Conservation (phyloP, 2,329 filamentous ascomycete species). For the Talaromyces sp. region DNA sequence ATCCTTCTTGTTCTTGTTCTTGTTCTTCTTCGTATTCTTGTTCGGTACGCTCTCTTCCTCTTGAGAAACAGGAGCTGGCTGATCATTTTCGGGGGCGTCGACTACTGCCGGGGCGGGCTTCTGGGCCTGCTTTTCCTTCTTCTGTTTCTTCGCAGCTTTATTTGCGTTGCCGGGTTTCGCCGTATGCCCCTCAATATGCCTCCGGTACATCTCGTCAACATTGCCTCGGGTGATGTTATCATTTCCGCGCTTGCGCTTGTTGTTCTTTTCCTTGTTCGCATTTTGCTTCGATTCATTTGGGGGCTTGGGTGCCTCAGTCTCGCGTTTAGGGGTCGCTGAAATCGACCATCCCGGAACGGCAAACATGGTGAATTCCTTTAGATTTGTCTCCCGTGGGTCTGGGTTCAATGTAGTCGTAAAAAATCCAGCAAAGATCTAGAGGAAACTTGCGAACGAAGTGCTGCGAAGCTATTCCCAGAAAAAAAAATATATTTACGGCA, state of each 20-base stretch:
- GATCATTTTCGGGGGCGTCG: neutral
- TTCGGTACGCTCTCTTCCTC: constrained; percentile 27
- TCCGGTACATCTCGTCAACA: constrained; percentile 76
- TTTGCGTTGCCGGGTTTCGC: constrained; percentile 29
- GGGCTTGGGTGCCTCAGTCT: constrained; percentile 56
- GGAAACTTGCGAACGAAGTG: too few species aligned
- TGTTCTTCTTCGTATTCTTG: constrained; percentile 36
- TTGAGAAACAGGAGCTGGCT: constrained; percentile 24
- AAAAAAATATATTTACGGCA: too few species aligned
- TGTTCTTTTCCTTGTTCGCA: constrained; percentile 36
- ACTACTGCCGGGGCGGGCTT: neutral
- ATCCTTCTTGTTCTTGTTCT: constrained; percentile 31
- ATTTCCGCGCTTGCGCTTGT: constrained; percentile 55
- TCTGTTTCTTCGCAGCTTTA: constrained; percentile 40
- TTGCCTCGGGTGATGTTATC: constrained; percentile 66
- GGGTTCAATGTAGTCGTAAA: too few species aligned
- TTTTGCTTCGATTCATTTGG: constrained; percentile 32
- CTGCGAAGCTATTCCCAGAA: too few species aligned
- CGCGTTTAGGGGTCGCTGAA: constrained; percentile 72
- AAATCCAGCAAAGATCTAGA: too few species aligned
- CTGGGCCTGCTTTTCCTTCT: constrained; percentile 6
- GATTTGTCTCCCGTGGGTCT: too few species aligned
- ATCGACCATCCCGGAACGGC: constrained; percentile 92
- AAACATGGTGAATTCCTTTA: constrained; percentile 62
- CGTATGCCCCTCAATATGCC: constrained; percentile 71